A percentile compares a stretch with the other conserved stretches of the same genome.
Evolutionary conservation across 345 rosid genomes (phyloP).

Genomic region (Eucalyptus tenuipes): DNA sequence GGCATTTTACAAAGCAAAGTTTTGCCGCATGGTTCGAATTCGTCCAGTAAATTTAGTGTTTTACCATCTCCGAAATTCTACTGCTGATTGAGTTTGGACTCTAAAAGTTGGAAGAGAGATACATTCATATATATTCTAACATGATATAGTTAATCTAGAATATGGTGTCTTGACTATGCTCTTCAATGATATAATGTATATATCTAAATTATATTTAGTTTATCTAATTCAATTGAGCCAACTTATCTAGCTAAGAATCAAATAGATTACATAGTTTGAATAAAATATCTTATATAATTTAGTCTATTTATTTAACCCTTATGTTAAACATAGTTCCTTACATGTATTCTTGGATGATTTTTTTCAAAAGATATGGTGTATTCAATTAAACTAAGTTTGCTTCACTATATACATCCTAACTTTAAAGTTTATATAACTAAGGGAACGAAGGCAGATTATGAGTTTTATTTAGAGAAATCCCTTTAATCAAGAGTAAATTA

Average conservation of each 20-base stretch:
- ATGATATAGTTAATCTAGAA: neutral
- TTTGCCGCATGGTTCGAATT: neutral
- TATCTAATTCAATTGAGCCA: no score
- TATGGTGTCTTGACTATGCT: neutral
- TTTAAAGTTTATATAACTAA: neutral
- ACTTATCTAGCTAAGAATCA: no score
- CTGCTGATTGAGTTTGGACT: neutral
- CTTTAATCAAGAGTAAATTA: neutral
- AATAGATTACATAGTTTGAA: no score
- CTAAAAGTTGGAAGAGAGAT: neutral
- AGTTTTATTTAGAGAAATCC: neutral
- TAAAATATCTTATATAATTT: no score
- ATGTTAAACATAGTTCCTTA: neutral
- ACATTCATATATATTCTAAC: no score
- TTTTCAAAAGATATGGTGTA: no score
- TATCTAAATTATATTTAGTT: neutral
- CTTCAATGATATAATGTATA: neutral
- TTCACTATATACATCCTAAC: neutral
- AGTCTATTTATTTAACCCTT: neutral
- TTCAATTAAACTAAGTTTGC: neutral
- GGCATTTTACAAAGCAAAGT: neutral
- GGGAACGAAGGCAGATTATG: neutral
- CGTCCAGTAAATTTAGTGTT: neutral
- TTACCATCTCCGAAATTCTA: neutral
- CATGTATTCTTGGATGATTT: neutral